Conservation (phyloP, 2,329 filamentous ascomycete species). For the Neofusicoccum ribis region DNA sequence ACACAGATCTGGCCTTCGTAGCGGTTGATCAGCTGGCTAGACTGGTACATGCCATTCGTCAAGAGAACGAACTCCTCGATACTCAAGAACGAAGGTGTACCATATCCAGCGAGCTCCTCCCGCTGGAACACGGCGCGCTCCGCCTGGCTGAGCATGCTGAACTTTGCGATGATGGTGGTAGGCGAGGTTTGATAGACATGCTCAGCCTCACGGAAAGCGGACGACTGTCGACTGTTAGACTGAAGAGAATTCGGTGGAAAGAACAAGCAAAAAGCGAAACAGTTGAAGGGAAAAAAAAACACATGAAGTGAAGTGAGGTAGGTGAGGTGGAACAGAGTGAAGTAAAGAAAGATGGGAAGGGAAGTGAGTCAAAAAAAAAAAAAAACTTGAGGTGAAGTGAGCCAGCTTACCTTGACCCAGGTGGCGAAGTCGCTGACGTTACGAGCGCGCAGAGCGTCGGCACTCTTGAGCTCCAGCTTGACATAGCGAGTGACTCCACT, state of each 20-base stretch:
- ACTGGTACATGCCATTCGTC: constrained; percentile 26
- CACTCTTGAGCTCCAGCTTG: not conserved
- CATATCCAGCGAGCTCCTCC: constrained; percentile 7
- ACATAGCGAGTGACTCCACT: not conserved
- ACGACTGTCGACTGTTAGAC: not conserved
- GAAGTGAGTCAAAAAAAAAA: not conserved
- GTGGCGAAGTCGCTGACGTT: not conserved
- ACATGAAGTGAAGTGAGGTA: not conserved
- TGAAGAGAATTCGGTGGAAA: not conserved
- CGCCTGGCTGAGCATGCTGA: constrained; percentile 42
- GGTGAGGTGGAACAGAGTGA: not conserved
- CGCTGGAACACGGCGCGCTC: constrained; percentile 28
- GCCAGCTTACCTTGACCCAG: not conserved
- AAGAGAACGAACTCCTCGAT: constrained; percentile 27
- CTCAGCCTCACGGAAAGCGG: not conserved
- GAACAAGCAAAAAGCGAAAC: constrained; percentile 15
- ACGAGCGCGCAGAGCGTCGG: not conserved
- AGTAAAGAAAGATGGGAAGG: not conserved
- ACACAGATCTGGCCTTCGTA: constrained; percentile 35
- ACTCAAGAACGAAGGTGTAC: constrained; percentile 24
- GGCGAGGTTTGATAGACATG: constrained; percentile 18
- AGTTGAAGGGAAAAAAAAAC: not conserved
- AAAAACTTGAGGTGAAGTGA: not conserved
- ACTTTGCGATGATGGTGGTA: constrained; percentile 31
- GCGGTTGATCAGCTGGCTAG: constrained; percentile 27